Percentiles rank a stretch among this genome's conserved stretches.
Evolutionary conservation across 352 stramenopile species (phyloP).

Genomic region (Globisporangium perplexum): DNA sequence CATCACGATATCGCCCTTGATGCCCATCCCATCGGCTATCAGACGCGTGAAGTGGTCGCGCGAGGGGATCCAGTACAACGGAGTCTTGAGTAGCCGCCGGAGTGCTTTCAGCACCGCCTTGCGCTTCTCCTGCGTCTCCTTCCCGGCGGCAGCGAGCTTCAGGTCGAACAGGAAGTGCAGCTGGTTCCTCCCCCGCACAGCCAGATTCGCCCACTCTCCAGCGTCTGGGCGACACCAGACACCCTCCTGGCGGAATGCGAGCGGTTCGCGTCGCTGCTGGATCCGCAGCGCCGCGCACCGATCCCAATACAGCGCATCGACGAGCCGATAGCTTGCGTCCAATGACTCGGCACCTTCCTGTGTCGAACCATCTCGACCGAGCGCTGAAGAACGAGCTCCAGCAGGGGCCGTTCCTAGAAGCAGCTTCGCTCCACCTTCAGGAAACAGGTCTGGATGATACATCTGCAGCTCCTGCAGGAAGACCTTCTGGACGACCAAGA

Average conservation of each 20-base stretch:
- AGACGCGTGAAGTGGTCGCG: slow-evolving; percentile 40
- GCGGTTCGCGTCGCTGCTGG: slow-evolving; percentile 30
- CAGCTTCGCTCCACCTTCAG: slow-evolving; percentile 1
- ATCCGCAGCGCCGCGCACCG: slow-evolving; percentile 67
- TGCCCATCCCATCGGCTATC: slow-evolving; percentile 41
- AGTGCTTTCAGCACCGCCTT: slow-evolving; percentile 39
- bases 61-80: slow-evolving; percentile 45
- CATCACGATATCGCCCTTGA: slow-evolving; percentile 68
- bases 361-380: background rate
- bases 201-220: slow-evolving; percentile 63
- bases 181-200: slow-evolving; percentile 53
- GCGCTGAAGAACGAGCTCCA: background rate
- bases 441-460: slow-evolving; percentile 38
- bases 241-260: slow-evolving; percentile 42
- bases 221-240: slow-evolving; percentile 70
- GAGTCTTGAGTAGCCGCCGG: slow-evolving; percentile 48
- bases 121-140: slow-evolving; percentile 47
- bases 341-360: background rate
- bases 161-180: slow-evolving; percentile 67
- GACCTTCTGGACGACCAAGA: slow-evolving; percentile 42
- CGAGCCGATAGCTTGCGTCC: slow-evolving; percentile 21
- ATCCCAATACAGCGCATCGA: slow-evolving; percentile 81
- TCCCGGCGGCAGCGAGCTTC: slow-evolving; percentile 41
- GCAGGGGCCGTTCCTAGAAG: background rate
- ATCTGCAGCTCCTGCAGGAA: slow-evolving; percentile 65